Conservation (phyloP, 208 protist genomes). For the Trypanosoma rangeli region DNA sequence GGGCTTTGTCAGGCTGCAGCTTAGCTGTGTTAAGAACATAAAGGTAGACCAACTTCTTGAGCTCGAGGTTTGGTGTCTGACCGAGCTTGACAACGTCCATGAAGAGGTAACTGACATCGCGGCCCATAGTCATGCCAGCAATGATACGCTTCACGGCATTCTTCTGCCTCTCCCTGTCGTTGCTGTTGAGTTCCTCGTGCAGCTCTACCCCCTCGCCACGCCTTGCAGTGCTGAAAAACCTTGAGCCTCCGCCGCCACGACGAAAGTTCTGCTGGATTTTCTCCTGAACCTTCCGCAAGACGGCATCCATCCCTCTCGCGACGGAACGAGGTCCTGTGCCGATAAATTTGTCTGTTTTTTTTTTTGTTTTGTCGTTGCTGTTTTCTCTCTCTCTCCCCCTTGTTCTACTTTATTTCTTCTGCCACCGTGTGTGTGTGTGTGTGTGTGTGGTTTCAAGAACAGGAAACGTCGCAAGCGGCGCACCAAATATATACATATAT, state of each 20-base stretch:
- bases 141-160: slow-evolving; percentile 99
- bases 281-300: slow-evolving; percentile 72
- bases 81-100: slow-evolving; percentile 98
- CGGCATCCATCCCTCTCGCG: slow-evolving; percentile 48
- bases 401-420: slow-evolving; percentile 11
- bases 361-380: background rate
- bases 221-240: slow-evolving; percentile 78
- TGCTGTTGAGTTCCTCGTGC: slow-evolving; percentile 90
- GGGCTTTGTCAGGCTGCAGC: slow-evolving; percentile 97
- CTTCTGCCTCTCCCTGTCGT: slow-evolving; percentile 89
- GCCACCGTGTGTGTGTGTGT: background rate
- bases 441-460: too few relatives aligned
- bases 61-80: slow-evolving; percentile 97
- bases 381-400: slow-evolving; percentile 5
- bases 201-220: slow-evolving; percentile 93
- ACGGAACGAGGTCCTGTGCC: background rate
- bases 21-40: slow-evolving; percentile 99
- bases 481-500: background rate
- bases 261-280: slow-evolving; percentile 49
- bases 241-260: slow-evolving; percentile 37
- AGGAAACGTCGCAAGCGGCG: background rate
- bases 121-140: slow-evolving; percentile 98
- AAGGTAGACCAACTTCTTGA: slow-evolving; percentile 99
- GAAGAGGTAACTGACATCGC: slow-evolving; percentile 97
- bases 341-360: background rate